phyloP scores from a whole-genome alignment of 192 early-diverging fungal genomes.

The Podila verticillata region DNA sequence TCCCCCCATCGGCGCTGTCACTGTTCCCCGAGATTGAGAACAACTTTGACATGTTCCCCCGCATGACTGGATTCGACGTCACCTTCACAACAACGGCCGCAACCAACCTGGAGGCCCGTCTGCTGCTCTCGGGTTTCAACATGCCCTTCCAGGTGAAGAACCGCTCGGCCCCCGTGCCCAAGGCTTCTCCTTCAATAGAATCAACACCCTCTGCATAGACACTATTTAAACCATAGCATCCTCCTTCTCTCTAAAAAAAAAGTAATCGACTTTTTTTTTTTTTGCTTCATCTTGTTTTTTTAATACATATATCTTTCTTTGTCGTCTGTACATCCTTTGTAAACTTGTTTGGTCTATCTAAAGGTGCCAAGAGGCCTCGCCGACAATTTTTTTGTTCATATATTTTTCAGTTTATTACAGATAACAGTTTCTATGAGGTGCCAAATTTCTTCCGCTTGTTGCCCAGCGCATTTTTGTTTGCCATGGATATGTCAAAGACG shows the following conservation, averaged over 20 bases:
- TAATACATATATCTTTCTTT: not conserved
- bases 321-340: not conserved
- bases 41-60: constrained; percentile 93
- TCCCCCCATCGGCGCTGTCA: constrained; percentile 85
- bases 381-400: no score
- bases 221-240: no score
- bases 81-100: constrained; percentile 84
- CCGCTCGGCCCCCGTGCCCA: constrained; percentile 30
- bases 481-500: not conserved
- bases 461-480: not conserved
- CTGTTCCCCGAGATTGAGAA: constrained; percentile 98
- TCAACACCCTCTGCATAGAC: constrained; percentile 5
- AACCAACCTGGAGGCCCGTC: constrained; percentile 78
- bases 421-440: no score
- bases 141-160: constrained; percentile 79
- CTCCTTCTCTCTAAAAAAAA: no score
- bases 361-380: not conserved
- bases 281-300: not conserved
- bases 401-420: no score
- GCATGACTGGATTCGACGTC: constrained; percentile 89
- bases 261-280: not conserved
- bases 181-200: constrained; percentile 20
- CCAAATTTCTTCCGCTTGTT: not conserved
- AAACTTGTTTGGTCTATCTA: no score
- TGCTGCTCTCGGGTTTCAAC: constrained; percentile 90